These are phyloP conservation scores for Tetrahymena malaccensis DNA, from an alignment of 73 alveolate species.

Conservation along the genomic window DNA sequence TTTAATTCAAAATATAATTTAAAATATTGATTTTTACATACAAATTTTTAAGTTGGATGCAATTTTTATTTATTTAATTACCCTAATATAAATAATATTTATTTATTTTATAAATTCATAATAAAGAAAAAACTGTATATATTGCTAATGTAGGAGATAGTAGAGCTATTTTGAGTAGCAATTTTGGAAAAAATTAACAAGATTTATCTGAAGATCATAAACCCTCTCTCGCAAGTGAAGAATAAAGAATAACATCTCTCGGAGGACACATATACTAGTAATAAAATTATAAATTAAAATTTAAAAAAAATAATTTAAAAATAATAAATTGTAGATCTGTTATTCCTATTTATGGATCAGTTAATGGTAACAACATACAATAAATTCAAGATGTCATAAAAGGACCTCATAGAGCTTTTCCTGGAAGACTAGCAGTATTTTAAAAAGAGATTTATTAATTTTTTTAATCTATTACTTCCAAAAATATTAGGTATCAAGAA, in stretches of 20 bases:
- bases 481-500: slow-evolving; percentile 39
- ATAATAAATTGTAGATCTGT: neutral
- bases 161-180: slow-evolving; percentile 56
- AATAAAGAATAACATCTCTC: slow-evolving; percentile 56
- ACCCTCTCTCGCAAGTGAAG: slow-evolving; percentile 59
- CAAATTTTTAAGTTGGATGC: no score
- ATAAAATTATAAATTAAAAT: neutral
- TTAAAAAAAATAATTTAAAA: neutral
- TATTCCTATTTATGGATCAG: neutral
- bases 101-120: no score
- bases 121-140: slow-evolving; percentile 53
- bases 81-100: no score
- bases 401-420: slow-evolving; percentile 81
- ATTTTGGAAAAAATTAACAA: slow-evolving; percentile 38
- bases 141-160: slow-evolving; percentile 71
- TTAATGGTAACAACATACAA: neutral
- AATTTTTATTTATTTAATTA: no score
- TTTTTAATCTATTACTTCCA: neutral
- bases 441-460: no score
- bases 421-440: slow-evolving; percentile 79
- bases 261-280: slow-evolving; percentile 62
- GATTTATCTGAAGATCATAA: slow-evolving; percentile 62
- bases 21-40: no score
- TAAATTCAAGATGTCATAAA: slow-evolving; percentile 15
- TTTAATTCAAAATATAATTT: no score